Base-by-base conservation (phyloP, 1,284 basidiomycete species). In the Melampsora americana region DNA sequence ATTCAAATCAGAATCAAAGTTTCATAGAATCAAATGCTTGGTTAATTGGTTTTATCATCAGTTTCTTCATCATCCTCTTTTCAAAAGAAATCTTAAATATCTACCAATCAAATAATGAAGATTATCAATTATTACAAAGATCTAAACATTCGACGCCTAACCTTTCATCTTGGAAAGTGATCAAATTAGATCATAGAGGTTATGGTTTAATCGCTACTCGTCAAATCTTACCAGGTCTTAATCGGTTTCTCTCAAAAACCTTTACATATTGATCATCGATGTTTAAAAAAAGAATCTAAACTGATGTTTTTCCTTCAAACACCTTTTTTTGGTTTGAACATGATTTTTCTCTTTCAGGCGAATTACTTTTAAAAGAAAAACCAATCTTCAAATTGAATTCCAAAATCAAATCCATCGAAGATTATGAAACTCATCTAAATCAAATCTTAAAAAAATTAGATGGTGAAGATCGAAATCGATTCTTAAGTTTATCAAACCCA, bases 291-390 rank as follows among this genome's bases (percentile, higher is more conserved):
- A 5, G 14, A n/a, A 6, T 42, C 9, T 23, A 66, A n/a, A 42
- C 26, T 16, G 26, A 11, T 30, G 20, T 32, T 20, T 14, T 50
- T 28, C 9, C 53, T 18, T 61, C 32, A 18, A 48, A 26, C 23
- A 42, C 30, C 2, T n/a, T 60, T n/a, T 16, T n/a, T n/a, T n/a
- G n/a, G n/a, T 44, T 28, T 30, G 30, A 12, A 14, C 16, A 35
- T 30, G 30, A 18, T 5, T 26, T 28, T 20, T 30, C 5, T 5
- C 14, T 7, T 53, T 56, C 35, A 74, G 71, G 72, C 9, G 72
- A 75, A 62, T 42, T 75, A 56, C 65, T 75, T 59, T 60, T 75
- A 28, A 75, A 75, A 48, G 72, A 75, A 62, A n/a, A 50, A 20
- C 72, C 72, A 2, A 28, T 75, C 18, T n/a, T 75, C 20, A 48